These are phyloP conservation scores for Grigorovia yakushimaensis DNA, from an alignment of 805 yeast genomes.

Conservation along the genomic window DNA sequence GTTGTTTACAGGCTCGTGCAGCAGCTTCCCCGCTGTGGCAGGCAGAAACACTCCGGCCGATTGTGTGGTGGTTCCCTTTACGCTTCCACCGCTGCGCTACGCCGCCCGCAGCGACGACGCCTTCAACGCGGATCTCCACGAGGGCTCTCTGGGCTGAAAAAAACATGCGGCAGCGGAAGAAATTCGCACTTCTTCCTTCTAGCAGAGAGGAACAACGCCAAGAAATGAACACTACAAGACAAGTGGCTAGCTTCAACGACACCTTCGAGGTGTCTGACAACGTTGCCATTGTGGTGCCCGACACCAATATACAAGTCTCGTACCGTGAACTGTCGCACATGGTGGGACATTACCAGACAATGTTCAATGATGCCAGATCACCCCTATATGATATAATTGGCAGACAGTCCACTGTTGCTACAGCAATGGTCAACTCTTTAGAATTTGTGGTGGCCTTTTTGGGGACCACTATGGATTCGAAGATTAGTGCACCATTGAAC, in stretches of 20 bases:
- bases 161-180: too few species aligned
- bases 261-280: constrained; percentile 31
- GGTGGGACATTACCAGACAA: constrained; percentile 40
- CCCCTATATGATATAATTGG: constrained; percentile 31
- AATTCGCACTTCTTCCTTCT: background rate
- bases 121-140: constrained; percentile 1
- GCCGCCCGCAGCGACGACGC: constrained; percentile 8
- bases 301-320: constrained; percentile 34
- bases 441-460: constrained; percentile 50
- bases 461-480: constrained; percentile 45
- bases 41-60: background rate
- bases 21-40: constrained; percentile 14
- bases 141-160: background rate
- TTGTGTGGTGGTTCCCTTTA: constrained; percentile 19
- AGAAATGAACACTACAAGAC: background rate
- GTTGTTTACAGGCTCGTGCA: constrained; percentile 21
- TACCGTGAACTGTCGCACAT: constrained; percentile 37
- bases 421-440: constrained; percentile 50
- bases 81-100: constrained; percentile 12
- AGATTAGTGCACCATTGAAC: constrained; percentile 62
- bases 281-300: constrained; percentile 39
- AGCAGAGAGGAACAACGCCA: background rate
- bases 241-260: constrained; percentile 32
- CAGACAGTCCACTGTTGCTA: constrained; percentile 42
- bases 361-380: constrained; percentile 34